Evolutionary conservation across 1,284 basidiomycete genomes (phyloP), one percentile per base, ranked within the genome.

Genomic region (Cystobasidiaceae sp.): DNA sequence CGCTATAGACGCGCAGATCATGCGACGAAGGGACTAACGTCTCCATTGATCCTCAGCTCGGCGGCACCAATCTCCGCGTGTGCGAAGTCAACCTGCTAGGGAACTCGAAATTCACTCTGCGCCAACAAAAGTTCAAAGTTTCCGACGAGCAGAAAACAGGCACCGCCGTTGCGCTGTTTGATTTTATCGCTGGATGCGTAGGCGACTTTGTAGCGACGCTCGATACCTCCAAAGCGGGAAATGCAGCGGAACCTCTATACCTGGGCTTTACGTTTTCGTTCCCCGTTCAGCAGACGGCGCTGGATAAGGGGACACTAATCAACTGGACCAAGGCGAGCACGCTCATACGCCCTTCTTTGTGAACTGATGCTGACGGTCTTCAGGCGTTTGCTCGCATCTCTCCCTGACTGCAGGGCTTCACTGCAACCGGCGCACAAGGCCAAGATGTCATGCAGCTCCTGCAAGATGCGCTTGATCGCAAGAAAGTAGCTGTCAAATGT

Each of bases 161-260:
- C 50, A 88, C 94, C 75, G 90, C 86, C 0, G 81, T 82, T 1
- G 83, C 82, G 3, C 79, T 96, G 45, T 94, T 96, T 74, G 89
- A 96, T 79, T 98, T 96, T 79, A 89, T 98, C 71, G 96, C 96
- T 32, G 89, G 92, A 72, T 93, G 90, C 6, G 93, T 98, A 32
- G 91, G 94, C 75, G 85, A 87, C 9, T 98, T 98, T 80, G 81
- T 98, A 66, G 93, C 85, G n/a, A 68, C 69, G 30, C 68, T 68
- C 45, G 75, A 72, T 64, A 67, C 69, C 52, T 41, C 64, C 63
- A 73, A 71, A 21, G 57, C 71, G 28, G 68, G 75, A 34, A 68
- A 77, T 17, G 67, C 74, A 13, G 78, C 79, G 32, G 80, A 80
- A 73, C 80, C 85, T 66, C 71, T 97, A 67, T 86, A 89, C 68